Percentiles rank a stretch among this genome's conserved stretches.
These are phyloP conservation scores for Ascosphaera apis DNA, from an alignment of 2,329 filamentous ascomycete species.

Conservation along the genomic window DNA sequence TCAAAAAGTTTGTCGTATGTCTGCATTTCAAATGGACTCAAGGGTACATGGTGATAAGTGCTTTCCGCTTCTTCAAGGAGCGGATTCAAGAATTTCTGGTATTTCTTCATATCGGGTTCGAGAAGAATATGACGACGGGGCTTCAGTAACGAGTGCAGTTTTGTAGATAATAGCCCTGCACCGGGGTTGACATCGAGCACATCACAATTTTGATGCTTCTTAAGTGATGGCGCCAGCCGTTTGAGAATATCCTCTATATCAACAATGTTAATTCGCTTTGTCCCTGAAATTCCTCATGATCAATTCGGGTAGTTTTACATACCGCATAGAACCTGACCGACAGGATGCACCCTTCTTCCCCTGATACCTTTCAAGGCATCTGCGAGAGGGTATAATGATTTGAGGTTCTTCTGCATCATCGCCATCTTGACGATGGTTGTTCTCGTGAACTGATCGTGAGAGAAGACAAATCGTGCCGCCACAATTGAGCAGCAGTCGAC, in stretches of 20 bases:
- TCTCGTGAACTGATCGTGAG: background rate
- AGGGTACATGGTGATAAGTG: conserved; percentile 25
- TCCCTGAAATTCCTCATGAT: background rate
- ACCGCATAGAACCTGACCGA: conserved; percentile 15
- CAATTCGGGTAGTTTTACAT: background rate
- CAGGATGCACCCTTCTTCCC: conserved; percentile 7
- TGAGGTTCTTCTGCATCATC: conserved; percentile 3
- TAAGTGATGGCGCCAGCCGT: conserved; percentile 45
- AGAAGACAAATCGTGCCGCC: too few relatives aligned
- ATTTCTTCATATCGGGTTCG: conserved; percentile 41
- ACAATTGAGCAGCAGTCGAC: too few relatives aligned
- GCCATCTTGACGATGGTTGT: background rate
- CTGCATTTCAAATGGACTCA: conserved; percentile 36
- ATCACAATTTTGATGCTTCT: conserved; percentile 53
- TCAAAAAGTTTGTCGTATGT: conserved; percentile 20
- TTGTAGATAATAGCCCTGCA: conserved; percentile 51
- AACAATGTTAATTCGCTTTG: background rate
- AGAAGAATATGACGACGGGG: conserved; percentile 67
- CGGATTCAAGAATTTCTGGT: conserved; percentile 35
- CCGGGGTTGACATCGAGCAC: conserved; percentile 76
- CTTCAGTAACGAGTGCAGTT: conserved; percentile 49
- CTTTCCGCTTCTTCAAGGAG: conserved; percentile 28
- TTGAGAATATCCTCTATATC: conserved; percentile 41
- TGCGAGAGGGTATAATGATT: conserved; percentile 8
- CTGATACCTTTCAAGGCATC: conserved; percentile 4